These are phyloP conservation scores for Pythium vanterpoolii DNA, from an alignment of 352 stramenopile genomes.

Conservation along the genomic window DNA sequence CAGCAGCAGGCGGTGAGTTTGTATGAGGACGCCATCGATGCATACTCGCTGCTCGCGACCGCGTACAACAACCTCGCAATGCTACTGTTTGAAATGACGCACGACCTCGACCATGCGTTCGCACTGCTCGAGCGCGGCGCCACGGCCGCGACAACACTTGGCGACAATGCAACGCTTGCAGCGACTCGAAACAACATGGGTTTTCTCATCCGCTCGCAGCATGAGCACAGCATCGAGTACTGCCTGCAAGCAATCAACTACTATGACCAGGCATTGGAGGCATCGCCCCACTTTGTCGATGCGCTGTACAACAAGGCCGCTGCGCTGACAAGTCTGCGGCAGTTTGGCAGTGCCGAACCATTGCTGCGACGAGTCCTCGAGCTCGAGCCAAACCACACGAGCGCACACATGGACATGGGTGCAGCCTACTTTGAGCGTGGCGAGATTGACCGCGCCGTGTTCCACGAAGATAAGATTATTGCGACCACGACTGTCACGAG, in stretches of 20 bases:
- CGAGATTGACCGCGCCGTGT: conserved; percentile 34
- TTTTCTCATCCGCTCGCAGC: conserved; percentile 34
- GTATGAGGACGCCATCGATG: conserved; percentile 45
- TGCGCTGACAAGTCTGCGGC: conserved; percentile 37
- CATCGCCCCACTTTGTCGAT: conserved; percentile 33
- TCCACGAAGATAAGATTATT: conserved; percentile 46
- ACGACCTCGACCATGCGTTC: conserved; percentile 31
- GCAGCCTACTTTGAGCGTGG: conserved; percentile 45
- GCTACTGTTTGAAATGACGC: conserved; percentile 33
- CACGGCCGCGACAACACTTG: conserved; percentile 23
- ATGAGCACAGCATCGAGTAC: conserved; percentile 33
- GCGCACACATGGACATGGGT: conserved; percentile 54
- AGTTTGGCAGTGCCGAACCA: conserved; percentile 32
- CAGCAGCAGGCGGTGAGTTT: conserved; percentile 24
- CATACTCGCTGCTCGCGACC: conserved; percentile 39
- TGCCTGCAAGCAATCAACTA: conserved; percentile 48
- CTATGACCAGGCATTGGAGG: conserved; percentile 52
- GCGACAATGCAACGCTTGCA: conserved; percentile 37
- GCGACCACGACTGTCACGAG: conserved; percentile 1
- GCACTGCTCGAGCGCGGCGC: conserved; percentile 40
- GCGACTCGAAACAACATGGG: conserved; percentile 79
- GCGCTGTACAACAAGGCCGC: conserved; percentile 76
- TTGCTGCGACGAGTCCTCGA: conserved; percentile 39
- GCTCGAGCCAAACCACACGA: conserved; percentile 35
- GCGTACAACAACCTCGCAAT: conserved; percentile 85